Evolutionary conservation across 768 basidiomycete genomes (phyloP), one percentile per base, ranked within the genome.

Genomic region (Xerocomellus intermedius): DNA sequence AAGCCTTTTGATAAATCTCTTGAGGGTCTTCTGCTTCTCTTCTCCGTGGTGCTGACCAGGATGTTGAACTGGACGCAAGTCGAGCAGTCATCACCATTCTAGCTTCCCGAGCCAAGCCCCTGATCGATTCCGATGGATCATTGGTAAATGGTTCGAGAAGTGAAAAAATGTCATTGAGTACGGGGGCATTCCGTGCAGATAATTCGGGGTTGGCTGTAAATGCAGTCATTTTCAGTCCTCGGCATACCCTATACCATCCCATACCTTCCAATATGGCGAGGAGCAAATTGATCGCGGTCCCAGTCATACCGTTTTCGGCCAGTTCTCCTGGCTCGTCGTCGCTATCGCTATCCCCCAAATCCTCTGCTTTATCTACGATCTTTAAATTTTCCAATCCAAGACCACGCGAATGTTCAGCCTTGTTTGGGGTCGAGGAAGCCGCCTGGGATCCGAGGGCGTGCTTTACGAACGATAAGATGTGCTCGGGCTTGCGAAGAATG

Each of bases 181-280:
- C 73, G 1, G 89, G 85, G 1, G 80, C 74, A 32, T 77, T 81
- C 32, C 78, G 77, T 6, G 82, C 79, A 8, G 87, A 85, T 35
- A 91, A 70, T 19, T 79, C 77, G 35, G 80, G 78, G 59, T 91
- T 85, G 5, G 72, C 76, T 77, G 51, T 33, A 17, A 24, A 55
- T 8, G 16, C 14, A 24, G 45, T 60, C 28, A 54, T 33, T 33
- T 41, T 32, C 36, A 10, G n/a, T 16, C 17, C 22, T 26, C 26
- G 30, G 14, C 10, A 30, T 24, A 35, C 1, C 2, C 7, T 33
- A 14, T 41, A 42, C 50, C 17, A 54, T 13, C 8, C 48, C 70
- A 55, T 57, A 93, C 95, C 89, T 83, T 96, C 94, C 28, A 98
- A 78, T 35, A 92, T 80, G 1, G 94, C 86, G 4, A 98, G 79